A percentile compares a stretch with the other conserved stretches of the same genome.
phyloP scores from a whole-genome alignment of 2,329 filamentous ascomycete species.

The Leptoxyphium fumago region DNA sequence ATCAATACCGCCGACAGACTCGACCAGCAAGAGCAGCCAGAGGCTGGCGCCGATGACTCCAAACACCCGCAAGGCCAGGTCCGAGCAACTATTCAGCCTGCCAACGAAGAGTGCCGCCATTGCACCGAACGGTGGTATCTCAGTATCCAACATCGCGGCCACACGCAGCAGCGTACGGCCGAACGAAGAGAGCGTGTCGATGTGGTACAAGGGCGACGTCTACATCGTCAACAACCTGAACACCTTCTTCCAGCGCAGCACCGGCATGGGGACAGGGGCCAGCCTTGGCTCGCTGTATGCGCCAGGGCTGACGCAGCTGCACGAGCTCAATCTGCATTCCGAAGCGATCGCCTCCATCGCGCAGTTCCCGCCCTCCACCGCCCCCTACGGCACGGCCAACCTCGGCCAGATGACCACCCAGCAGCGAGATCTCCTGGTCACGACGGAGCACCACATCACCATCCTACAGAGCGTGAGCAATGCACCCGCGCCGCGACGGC shows the following conservation, averaged over 20 bases:
- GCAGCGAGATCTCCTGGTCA: conserved; percentile 28
- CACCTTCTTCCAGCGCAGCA: conserved; percentile 30
- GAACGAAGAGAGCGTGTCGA: conserved; percentile 29
- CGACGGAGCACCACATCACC: conserved; percentile 30
- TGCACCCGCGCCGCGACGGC: conserved; percentile 16
- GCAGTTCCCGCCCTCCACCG: conserved; percentile 24
- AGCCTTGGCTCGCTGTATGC: conserved; percentile 25
- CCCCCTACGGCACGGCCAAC: conserved; percentile 13
- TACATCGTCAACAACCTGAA: conserved; percentile 31
- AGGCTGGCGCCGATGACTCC: conserved; percentile 36
- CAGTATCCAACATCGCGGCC: conserved; percentile 19
- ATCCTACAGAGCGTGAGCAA: conserved; percentile 23
- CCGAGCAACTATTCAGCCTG: conserved; percentile 31
- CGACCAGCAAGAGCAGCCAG: conserved; percentile 14
- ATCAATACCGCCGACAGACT: conserved; percentile 8
- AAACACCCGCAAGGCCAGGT: conserved; percentile 32
- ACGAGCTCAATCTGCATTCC: conserved; percentile 26
- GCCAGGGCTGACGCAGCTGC: conserved; percentile 26
- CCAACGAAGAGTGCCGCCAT: conserved; percentile 17
- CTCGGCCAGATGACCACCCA: conserved; percentile 26
- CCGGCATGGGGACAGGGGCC: conserved; percentile 13
- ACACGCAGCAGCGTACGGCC: not conserved
- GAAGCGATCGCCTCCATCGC: conserved; percentile 29
- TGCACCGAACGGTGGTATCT: conserved; percentile 27
- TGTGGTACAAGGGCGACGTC: conserved; percentile 32